Evolutionary conservation across 371 early-diverging fungal genomes (phyloP), one percentile per base, ranked within the genome.

Genomic region (Mucor racemosus): DNA sequence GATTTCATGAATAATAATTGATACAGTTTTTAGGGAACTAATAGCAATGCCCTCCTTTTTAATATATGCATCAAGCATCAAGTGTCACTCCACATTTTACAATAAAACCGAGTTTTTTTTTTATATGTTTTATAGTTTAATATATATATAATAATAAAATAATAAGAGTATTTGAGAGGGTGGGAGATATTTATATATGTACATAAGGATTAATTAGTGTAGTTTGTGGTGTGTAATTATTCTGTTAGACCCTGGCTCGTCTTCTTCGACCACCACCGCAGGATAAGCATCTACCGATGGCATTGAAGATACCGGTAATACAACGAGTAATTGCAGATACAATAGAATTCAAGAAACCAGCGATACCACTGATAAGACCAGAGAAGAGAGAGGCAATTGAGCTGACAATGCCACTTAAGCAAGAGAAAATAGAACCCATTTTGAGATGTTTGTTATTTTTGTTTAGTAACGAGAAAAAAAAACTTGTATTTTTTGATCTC

Each of bases 351-450:
- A 69, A 67, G 73, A 76, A 72, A 34, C 76, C 76, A 36, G 77
- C 75, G 39, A 77, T 68, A 54, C 67, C 77, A 41, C 70, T 65
- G 15, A 77, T 61, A 11, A 77, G 33, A 19, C 67, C 69, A 55
- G 77, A 72, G 31, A 77, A 46, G 17, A 74, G 46, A 15, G 75
- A 72, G 36, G 77, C 77, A 55, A 77, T 65, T 14, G 77, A 74
- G 40, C 58, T 53, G 13, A 69, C 72, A 19, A 77, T 67, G 19
- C 72, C 70, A 41, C 69, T 65, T 57, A 77, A 60, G 36, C 72
- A 72, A 42, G 77, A 77, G 31, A 74, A 68, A 36, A 77, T 70
- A 57, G 77, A 74, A 31, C 77, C 77, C 77, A 77, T 77, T 53
- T 64, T 70, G 15, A 50, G 10, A 26, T 50, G 26, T 46, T 8